These are phyloP conservation scores for Phaeolepiota aurea DNA, from an alignment of 768 basidiomycete species.

Conservation along the genomic window DNA sequence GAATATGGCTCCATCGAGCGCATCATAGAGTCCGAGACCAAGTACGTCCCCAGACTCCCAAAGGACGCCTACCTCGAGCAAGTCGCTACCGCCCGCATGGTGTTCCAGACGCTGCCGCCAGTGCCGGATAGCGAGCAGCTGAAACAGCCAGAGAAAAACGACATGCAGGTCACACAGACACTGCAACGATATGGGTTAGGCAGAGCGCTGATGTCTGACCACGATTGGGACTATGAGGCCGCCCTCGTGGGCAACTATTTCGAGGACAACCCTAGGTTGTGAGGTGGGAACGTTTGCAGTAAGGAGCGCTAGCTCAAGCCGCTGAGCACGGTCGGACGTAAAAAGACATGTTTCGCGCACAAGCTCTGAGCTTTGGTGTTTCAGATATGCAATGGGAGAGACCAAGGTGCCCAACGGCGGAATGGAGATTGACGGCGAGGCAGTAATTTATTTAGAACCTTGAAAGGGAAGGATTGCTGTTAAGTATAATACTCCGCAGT, in stretches of 20 bases:
- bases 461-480: no score
- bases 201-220: constrained; percentile 20
- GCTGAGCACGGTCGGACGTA: no score
- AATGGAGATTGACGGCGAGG: no score
- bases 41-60: constrained; percentile 42
- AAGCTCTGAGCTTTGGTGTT: no score
- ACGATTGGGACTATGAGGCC: constrained; percentile 33
- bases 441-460: no score
- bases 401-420: no score
- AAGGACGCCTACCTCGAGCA: constrained; percentile 52
- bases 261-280: constrained; percentile 44
- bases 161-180: constrained; percentile 32
- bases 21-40: constrained; percentile 43
- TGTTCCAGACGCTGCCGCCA: constrained; percentile 63
- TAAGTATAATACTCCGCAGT: no score
- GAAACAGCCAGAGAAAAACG: constrained; percentile 27
- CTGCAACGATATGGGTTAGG: constrained; percentile 45
- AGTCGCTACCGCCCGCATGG: constrained; percentile 49
- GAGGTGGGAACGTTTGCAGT: no score
- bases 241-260: constrained; percentile 61
- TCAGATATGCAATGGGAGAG: no score
- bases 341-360: no score
- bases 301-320: no score
- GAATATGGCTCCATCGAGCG: constrained; percentile 67
- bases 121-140: constrained; percentile 35